Evolutionary conservation across 2,329 filamentous ascomycete genomes (phyloP).

Genomic region (Sphaerulina populicola): DNA sequence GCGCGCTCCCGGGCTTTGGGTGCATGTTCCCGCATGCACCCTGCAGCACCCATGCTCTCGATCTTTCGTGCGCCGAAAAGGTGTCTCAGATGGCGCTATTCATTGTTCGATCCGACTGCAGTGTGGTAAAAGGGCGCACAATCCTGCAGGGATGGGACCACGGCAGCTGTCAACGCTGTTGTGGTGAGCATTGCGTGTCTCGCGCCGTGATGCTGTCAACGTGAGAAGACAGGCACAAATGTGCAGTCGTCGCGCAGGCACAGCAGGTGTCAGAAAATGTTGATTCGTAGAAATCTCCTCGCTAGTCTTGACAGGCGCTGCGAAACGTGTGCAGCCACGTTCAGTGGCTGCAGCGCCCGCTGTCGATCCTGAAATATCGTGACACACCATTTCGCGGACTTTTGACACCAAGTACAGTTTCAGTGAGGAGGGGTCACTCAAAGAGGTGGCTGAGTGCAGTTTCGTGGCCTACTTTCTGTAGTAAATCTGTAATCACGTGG

Average conservation of each 20-base stretch:
- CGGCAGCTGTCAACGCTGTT: conserved; percentile 20
- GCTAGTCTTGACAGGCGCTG: conserved; percentile 8
- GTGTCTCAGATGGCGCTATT: conserved; percentile 22
- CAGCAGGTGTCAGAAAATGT: conserved; percentile 4
- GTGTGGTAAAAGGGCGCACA: conserved; percentile 15
- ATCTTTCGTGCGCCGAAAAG: conserved; percentile 18
- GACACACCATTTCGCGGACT: neutral
- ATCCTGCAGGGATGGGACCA: conserved; percentile 13
- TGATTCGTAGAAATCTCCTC: conserved; percentile 4
- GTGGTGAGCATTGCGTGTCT: conserved; percentile 19
- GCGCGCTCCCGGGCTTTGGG: conserved; percentile 10
- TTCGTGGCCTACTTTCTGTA: conserved; percentile 35
- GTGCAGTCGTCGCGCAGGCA: conserved; percentile 2
- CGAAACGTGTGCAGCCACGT: neutral
- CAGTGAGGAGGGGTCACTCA: conserved; percentile 3
- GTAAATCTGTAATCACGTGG: conserved; percentile 35
- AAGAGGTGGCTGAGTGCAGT: conserved; percentile 6
- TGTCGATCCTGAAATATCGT: conserved; percentile 4
- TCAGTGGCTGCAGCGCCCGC: neutral
- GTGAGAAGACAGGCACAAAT: conserved; percentile 20
- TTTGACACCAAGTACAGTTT: neutral
- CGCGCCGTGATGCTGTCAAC: conserved; percentile 20
- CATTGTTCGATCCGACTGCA: conserved; percentile 19
- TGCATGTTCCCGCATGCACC: conserved; percentile 11
- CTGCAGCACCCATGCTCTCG: conserved; percentile 12